Evolutionary conservation across 257 asterid species (phyloP).

Genomic region (Leonotis leonurus): DNA sequence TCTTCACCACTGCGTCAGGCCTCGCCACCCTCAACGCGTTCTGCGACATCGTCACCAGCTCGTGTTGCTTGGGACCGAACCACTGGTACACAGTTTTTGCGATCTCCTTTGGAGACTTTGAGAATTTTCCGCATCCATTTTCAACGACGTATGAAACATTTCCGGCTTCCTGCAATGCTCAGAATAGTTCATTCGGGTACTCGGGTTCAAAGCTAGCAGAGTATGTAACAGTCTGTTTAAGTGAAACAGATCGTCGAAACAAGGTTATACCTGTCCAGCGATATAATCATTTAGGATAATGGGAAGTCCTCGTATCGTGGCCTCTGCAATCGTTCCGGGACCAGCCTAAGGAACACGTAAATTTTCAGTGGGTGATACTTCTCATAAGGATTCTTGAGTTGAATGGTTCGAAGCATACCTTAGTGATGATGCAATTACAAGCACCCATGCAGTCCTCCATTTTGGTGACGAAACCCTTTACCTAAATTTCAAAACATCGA

Average conservation of each 20-base stretch:
- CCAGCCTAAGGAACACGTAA: slow-evolving; percentile 62
- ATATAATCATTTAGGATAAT: slow-evolving; percentile 78
- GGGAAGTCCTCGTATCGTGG: slow-evolving; percentile 95
- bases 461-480: slow-evolving; percentile 86
- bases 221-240: not conserved
- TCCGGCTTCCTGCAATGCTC: slow-evolving; percentile 83
- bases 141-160: slow-evolving; percentile 87
- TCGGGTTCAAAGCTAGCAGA: no score
- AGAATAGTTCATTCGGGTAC: no score
- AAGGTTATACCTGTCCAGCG: slow-evolving; percentile 88
- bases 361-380: no score
- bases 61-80: slow-evolving; percentile 87
- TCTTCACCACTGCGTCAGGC: slow-evolving; percentile 93
- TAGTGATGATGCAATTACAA: slow-evolving; percentile 93
- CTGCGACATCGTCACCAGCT: slow-evolving; percentile 68
- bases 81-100: slow-evolving; percentile 68
- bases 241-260: not conserved
- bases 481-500: slow-evolving; percentile 37
- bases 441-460: slow-evolving; percentile 99
- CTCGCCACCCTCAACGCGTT: slow-evolving; percentile 70
- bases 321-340: slow-evolving; percentile 97
- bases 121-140: slow-evolving; percentile 92
- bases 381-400: not conserved
- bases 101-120: slow-evolving; percentile 78
- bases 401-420: slow-evolving; percentile 38